Percentiles rank a stretch among this genome's conserved stretches.
These are phyloP conservation scores for Physaria fendleri DNA, from an alignment of 345 rosid species.

Conservation along the genomic window DNA sequence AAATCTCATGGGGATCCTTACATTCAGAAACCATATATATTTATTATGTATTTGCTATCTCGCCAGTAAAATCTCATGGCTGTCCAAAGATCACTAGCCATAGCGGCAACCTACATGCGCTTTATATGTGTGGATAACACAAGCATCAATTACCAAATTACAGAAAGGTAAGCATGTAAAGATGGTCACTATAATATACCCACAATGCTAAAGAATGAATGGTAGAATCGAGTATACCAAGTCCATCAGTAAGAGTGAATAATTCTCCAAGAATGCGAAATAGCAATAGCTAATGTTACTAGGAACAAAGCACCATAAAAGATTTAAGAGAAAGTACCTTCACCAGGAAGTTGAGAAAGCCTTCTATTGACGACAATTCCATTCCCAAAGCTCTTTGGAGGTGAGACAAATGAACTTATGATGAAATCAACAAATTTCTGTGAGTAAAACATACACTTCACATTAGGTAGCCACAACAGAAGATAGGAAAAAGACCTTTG, in stretches of 20 bases:
- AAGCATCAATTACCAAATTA: conserved; percentile 6
- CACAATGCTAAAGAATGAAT: neutral
- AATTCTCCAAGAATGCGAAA: neutral
- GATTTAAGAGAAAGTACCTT: conserved; percentile 31
- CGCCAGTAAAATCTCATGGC: neutral
- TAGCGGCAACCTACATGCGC: neutral
- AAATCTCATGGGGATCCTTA: neutral
- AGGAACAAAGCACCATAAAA: neutral
- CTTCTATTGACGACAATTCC: conserved; percentile 23
- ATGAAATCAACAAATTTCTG: conserved; percentile 83
- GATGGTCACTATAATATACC: neutral
- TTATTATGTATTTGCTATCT: neutral
- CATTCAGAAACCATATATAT: conserved; percentile 7
- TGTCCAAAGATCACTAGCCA: neutral
- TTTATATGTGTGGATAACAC: neutral
- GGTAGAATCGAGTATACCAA: neutral
- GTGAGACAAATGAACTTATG: conserved; percentile 50
- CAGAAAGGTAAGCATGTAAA: neutral
- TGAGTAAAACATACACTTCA: neutral
- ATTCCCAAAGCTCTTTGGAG: conserved; percentile 32
- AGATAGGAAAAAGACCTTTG: neutral
- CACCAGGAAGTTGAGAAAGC: conserved; percentile 29
- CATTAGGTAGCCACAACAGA: neutral
- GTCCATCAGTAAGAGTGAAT: neutral
- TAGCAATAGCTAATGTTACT: neutral